phyloP scores from a whole-genome alignment of 345 rosid species.

The Excoecaria agallocha region DNA sequence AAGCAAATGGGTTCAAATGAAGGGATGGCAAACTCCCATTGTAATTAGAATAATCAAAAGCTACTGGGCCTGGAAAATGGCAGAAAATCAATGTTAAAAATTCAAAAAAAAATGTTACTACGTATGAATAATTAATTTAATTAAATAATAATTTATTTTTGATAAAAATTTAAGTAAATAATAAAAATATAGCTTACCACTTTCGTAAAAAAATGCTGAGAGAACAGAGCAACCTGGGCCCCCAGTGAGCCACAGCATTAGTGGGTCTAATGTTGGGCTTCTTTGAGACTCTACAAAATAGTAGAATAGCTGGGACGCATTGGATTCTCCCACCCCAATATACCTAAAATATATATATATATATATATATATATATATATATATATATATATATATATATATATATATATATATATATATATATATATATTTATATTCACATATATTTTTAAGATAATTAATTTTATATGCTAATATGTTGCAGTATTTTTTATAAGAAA shows the following conservation, averaged over 20 bases:
- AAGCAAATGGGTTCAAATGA: constrained; percentile 9
- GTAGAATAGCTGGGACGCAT: constrained; percentile 7
- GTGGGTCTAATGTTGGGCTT: constrained; percentile 3
- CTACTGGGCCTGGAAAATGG: constrained; percentile 1
- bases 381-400: too few species aligned
- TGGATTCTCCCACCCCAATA: constrained; percentile 9
- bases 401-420: too few species aligned
- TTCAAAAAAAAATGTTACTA: background rate
- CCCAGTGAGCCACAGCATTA: constrained; percentile 17
- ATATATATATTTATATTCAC: too few species aligned
- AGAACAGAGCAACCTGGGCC: constrained; percentile 20
- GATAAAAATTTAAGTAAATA: background rate
- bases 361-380: too few species aligned
- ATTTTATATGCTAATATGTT: too few species aligned
- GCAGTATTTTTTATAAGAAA: too few species aligned
- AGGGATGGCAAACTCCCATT: constrained; percentile 10
- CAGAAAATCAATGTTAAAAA: background rate
- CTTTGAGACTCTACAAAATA: constrained; percentile 15
- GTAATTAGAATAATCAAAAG: constrained; percentile 8
- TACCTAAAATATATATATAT: background rate
- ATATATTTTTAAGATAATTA: too few species aligned
- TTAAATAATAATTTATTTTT: background rate
- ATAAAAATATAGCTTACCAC: background rate
- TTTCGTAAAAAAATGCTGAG: constrained; percentile 13
- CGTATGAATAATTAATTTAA: background rate